Percentiles rank a stretch among this genome's conserved stretches.
These are phyloP conservation scores for Exutisphaerella laricina DNA, from an alignment of 2,329 filamentous ascomycete genomes.

Conservation along the genomic window DNA sequence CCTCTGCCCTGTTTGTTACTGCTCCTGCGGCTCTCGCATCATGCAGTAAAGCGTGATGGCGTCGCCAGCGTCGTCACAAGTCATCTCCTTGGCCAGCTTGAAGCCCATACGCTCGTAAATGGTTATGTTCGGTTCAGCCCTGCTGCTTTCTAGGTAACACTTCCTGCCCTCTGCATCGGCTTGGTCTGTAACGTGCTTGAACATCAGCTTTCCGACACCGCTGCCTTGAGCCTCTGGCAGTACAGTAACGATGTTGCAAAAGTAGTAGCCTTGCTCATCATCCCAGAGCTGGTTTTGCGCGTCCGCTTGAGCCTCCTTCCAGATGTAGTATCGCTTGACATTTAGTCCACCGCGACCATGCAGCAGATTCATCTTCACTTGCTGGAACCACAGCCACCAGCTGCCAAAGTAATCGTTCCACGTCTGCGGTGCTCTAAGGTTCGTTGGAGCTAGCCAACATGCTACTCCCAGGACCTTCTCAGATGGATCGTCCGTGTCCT, in stretches of 20 bases:
- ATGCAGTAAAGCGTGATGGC: conserved; percentile 44
- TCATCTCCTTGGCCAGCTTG: conserved; percentile 57
- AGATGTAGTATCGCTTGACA: conserved; percentile 64
- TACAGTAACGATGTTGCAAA: conserved; percentile 70
- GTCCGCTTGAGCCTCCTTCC: conserved; percentile 60
- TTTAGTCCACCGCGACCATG: conserved; percentile 65
- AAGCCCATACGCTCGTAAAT: conserved; percentile 70
- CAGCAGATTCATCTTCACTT: conserved; percentile 61
- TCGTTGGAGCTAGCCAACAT: conserved; percentile 61
- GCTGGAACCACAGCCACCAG: conserved; percentile 62
- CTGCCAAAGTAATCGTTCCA: conserved; percentile 55
- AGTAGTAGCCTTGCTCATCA: conserved; percentile 64
- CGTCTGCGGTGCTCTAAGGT: conserved; percentile 43
- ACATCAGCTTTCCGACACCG: conserved; percentile 60
- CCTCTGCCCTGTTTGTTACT: too few species aligned
- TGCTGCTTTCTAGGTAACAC: conserved; percentile 67
- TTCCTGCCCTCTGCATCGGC: conserved; percentile 60
- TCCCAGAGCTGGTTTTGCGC: conserved; percentile 60
- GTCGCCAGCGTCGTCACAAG: conserved; percentile 58
- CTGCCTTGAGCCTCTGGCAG: conserved; percentile 59
- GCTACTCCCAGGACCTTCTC: conserved; percentile 61
- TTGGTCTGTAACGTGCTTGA: conserved; percentile 56
- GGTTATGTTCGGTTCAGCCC: conserved; percentile 60
- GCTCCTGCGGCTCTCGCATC: conserved; percentile 40
- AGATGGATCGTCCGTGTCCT: conserved; percentile 42